phyloP scores from a whole-genome alignment of 2,329 filamentous ascomycete genomes.

The Diplodia corticola region DNA sequence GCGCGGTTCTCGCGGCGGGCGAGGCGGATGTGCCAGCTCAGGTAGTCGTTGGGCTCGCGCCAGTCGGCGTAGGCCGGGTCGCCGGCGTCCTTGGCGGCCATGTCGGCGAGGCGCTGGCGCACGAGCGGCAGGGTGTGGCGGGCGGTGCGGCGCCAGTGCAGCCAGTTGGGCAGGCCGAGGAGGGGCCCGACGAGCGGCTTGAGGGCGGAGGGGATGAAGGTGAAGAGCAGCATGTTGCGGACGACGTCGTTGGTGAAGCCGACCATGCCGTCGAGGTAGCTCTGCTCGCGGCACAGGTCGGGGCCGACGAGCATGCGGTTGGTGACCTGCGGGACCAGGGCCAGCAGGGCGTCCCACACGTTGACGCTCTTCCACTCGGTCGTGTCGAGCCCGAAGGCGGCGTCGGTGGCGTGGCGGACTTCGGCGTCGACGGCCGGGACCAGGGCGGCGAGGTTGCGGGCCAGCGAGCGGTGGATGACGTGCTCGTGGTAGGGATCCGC shows the following conservation, averaged over 20 bases:
- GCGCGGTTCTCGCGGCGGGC: conserved; percentile 48
- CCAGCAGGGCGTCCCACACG: conserved; percentile 30
- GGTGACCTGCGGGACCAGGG: conserved; percentile 41
- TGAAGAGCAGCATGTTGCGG: conserved; percentile 40
- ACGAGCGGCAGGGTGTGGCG: conserved; percentile 52
- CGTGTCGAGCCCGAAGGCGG: conserved; percentile 41
- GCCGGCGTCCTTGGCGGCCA: conserved; percentile 44
- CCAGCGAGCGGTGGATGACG: conserved; percentile 44
- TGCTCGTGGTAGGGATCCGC: conserved; percentile 44
- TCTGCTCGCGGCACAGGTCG: conserved; percentile 48
- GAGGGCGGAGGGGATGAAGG: conserved; percentile 50
- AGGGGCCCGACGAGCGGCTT: conserved; percentile 54
- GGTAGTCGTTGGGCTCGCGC: conserved; percentile 55
- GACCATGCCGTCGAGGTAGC: conserved; percentile 51
- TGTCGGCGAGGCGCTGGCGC: conserved; percentile 49
- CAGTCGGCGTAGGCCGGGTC: conserved; percentile 46
- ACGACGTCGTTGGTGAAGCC: conserved; percentile 53
- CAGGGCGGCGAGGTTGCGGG: conserved; percentile 41
- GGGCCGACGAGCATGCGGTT: conserved; percentile 50
- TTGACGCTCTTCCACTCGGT: conserved; percentile 40
- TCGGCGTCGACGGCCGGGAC: conserved; percentile 44
- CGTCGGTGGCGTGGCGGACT: conserved; percentile 35
- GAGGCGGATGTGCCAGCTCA: conserved; percentile 59
- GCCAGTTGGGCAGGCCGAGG: conserved; percentile 48
- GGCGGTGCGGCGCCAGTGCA: conserved; percentile 50